Base-by-base conservation (phyloP, 768 basidiomycete genomes). In the Leucosporidium creatinivorum region DNA sequence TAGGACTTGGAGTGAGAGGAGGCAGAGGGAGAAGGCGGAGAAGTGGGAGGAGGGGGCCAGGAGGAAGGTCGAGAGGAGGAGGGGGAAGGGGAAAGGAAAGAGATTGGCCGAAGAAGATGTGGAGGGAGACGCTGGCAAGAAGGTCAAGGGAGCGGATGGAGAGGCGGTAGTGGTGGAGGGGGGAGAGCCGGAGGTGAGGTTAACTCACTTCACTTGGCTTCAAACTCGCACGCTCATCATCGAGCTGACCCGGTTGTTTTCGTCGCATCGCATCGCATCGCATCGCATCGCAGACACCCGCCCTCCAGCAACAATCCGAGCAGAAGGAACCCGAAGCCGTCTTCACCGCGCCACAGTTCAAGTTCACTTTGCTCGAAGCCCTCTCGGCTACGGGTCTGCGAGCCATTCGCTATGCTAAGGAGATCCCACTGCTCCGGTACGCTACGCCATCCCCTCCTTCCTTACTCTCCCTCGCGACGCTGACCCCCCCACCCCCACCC, bases 391-490 rank as follows among this genome's bases (percentile, higher is more conserved):
- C 94, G 0, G 96, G 96, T 36, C 83, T 99, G 31, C 86, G 96
- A 10, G 88, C 93, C 1, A 96, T 99, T 62, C 89, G 96, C 47
- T 99, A 98, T 77, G 94, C 93, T 0, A 92, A 96, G 74, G 96
- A 99, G 79, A 92, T 99, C 13, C 92, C 93, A 1, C 83, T 88
- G 52, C 84, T 91, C 65, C 89, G 86, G 94, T 96, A n/a, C n/a
- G n/a, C n/a, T n/a, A n/a, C n/a, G n/a, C n/a, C n/a, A n/a, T n/a
- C n/a, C 59, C 77, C 85, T 60, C 13, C 39, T 30, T 49, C 36
- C 44, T 54, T 33, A 33, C n/a, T 49, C 54, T 5, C 28, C 18
- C 51, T 60, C 25, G 6, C 4, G 12, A 58, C 39, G 39, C 39
- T 44, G 39, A 44, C 15, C 28, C 36, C 23, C n/a, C 5, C 26